Evolutionary conservation across 1,284 basidiomycete genomes (phyloP), one percentile per base, ranked within the genome.

Genomic region (Bjerkandera adusta): DNA sequence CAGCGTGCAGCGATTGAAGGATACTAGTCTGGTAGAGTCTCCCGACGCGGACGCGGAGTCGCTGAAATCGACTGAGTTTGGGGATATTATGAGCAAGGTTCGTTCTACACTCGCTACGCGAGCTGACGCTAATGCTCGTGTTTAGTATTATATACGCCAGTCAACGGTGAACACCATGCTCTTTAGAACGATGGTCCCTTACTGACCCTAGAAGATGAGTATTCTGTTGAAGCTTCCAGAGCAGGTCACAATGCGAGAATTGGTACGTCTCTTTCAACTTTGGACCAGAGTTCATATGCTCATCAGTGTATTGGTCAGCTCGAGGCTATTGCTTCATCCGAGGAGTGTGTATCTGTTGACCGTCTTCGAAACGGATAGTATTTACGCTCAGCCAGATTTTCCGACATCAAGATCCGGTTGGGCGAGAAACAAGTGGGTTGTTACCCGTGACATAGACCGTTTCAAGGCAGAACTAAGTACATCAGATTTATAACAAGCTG

Each of bases 61-160:
- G 11, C 62, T 91, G 27, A 60, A 57, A 15, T 78, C 80, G 1
- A 91, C 89, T 2, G 80, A 88, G 45, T 89, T 77, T 52, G 88
- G 88, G 0, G 86, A 90, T 55, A 81, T 89, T 50, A 91, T 91
- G 88, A 89, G 85, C 76, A 89, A 84, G 72, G 88, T 85, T 44
- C 34, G 70, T 53, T 8, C 10, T 22, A 32, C 4, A 27, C 16
- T 11, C 13, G 4, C 24, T 20, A 3, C 8, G 10, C 8, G 1
- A 2, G 27, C 35, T 29, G 11, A 24, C 15, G 36, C 37, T 35
- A 32, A 36, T n/a, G 45, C 29, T 48, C 47, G 8, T 38, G 13
- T n/a, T 27, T 52, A 85, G 87, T 83, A 86, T 53, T 90, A 89
- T 55, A 79, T 90, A 30, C 76, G 79, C 20, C 83, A 85, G 57